These are phyloP conservation scores for Desmodesmus armatus DNA, from an alignment of 139 green algal species.

Conservation along the genomic window DNA sequence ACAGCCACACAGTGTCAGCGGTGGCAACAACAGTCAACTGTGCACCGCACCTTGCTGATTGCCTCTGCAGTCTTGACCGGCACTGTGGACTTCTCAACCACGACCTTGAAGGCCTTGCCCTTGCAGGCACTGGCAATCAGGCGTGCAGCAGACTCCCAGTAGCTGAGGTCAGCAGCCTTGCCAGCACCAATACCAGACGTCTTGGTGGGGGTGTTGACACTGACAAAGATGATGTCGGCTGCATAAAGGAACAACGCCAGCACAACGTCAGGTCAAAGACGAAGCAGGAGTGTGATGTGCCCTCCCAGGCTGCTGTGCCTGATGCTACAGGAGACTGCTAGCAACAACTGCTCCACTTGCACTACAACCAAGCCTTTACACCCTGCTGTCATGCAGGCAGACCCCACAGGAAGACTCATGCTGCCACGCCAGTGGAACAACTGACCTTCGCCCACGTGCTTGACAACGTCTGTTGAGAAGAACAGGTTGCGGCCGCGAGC, in stretches of 20 bases:
- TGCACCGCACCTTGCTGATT: constrained; percentile 93
- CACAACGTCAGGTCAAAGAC: background rate
- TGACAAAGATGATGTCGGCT: constrained; percentile 97
- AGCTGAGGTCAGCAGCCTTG: constrained; percentile 98
- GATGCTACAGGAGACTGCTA: too few relatives aligned
- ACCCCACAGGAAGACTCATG: too few relatives aligned
- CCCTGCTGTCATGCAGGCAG: too few relatives aligned
- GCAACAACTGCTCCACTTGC: too few relatives aligned
- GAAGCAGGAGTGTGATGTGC: background rate
- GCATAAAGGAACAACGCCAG: background rate
- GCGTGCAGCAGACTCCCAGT: constrained; percentile 98
- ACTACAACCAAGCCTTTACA: too few relatives aligned
- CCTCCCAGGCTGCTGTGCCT: constrained; percentile 9
- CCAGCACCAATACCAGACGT: constrained; percentile 95
- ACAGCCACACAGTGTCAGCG: background rate
- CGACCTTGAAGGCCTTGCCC: constrained; percentile 86
- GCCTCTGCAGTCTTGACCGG: constrained; percentile 99
- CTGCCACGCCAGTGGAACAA: too few relatives aligned
- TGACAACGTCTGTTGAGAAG: constrained; percentile 95
- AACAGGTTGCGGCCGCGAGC: constrained; percentile 94
- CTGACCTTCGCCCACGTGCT: constrained; percentile 95
- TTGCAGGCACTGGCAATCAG: constrained; percentile 92
- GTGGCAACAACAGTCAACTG: background rate
- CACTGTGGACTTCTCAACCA: constrained; percentile 99
- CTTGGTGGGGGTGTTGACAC: constrained; percentile 99